Base-by-base conservation (phyloP, 75 land plant genomes). In the Pseudotsuga menziesii region DNA sequence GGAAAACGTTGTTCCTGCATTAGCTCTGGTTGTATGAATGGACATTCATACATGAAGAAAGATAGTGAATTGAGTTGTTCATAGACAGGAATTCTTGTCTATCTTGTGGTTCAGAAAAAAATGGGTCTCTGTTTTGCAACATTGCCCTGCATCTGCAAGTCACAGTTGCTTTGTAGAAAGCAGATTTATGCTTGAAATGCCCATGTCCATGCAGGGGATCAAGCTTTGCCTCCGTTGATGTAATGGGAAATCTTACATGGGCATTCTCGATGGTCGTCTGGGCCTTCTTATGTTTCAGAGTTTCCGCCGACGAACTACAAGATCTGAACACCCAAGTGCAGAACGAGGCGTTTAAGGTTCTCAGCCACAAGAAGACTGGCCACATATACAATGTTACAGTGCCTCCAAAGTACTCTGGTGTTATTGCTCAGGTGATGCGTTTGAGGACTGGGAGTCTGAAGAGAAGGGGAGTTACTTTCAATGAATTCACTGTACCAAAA, bases 361-460 rank as follows among this genome's bases (percentile, higher is more conserved):
- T 69, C 52, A 5, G 35, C 11, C 72, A 39, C 13, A 69, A 69
- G 72, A 78, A 23, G 26, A 85, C 85, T 48, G 85, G 87, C 17
- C 35, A 41, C 17, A 19, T 76, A 32, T 85, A 73, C 29, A 55
- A 72, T 59, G 75, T 82, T 11, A 56, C 59, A 8, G 57, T 84
- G 72, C 71, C 83, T 23, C 74, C 64, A 44, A 15, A 25, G 35
- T 59, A 81, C n/a, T 54, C 57, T 63, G 71, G 77, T n/a, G 52
- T 78, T 13, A 59, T 19, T 13, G 73, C 80, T 22, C 75, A 64
- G 35, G 79, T 66, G 8, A 79, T 85, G 16, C 78, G 82, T n/a
- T 57, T 82, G 8, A 80, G 82, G 12, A 48, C 69, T 9, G 85
- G 85, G 57, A 82, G 87, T 58, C 52, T 79, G 39, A 64, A 78